A percentile compares a stretch with the other conserved stretches of the same genome.
phyloP scores from a whole-genome alignment of 108 stramenopile genomes.

The Asterionellopsis glacialis region DNA sequence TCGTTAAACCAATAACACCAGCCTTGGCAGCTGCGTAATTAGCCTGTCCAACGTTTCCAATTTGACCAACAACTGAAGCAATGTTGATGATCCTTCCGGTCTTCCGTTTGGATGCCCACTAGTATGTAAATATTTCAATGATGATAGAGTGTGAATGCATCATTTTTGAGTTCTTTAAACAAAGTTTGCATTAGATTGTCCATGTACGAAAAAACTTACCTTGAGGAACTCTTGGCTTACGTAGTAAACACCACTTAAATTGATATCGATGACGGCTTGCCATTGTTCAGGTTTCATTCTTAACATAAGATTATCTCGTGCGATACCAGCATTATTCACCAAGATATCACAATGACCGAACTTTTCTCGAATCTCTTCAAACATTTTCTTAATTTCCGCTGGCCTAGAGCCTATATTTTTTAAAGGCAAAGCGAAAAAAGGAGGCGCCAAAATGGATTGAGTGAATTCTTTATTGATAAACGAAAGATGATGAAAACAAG shows the following conservation, averaged over 20 bases:
- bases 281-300: constrained; percentile 66
- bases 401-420: constrained; percentile 47
- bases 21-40: constrained; percentile 87
- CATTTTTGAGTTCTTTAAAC: neutral
- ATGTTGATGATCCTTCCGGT: constrained; percentile 59
- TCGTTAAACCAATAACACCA: constrained; percentile 64
- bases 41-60: constrained; percentile 73
- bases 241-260: constrained; percentile 79
- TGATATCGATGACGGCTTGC: constrained; percentile 77
- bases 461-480: no score
- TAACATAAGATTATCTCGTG: constrained; percentile 51
- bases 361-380: constrained; percentile 61
- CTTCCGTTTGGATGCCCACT: constrained; percentile 22
- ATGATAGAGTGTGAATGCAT: neutral
- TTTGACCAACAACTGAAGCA: constrained; percentile 58
- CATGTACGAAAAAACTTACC: constrained; percentile 25
- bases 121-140: neutral
- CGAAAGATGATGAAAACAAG: no score
- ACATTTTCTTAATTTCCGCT: constrained; percentile 74
- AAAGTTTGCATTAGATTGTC: neutral
- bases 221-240: constrained; percentile 54
- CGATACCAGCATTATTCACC: constrained; percentile 79
- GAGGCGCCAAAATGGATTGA: neutral
- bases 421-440: neutral
- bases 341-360: constrained; percentile 78